Evolutionary conservation across 176 grass and related monocot species (phyloP).

Genomic region (Cymbopogon citratus): DNA sequence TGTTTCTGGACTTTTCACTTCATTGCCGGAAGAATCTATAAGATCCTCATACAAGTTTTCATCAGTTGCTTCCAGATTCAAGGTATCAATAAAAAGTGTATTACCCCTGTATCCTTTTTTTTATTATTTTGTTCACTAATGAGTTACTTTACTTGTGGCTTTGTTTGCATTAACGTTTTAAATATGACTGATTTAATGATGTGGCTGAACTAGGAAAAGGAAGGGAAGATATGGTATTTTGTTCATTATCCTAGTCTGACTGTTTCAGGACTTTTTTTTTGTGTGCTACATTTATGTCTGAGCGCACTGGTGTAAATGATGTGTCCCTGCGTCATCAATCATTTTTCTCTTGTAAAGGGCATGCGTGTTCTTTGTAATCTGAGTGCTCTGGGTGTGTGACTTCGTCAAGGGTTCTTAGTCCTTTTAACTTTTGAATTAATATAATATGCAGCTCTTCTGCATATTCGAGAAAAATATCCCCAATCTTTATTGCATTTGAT

Average conservation of each 20-base stretch:
- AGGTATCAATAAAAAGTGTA: conserved; percentile 43
- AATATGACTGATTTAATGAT: not conserved
- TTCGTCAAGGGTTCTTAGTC: not conserved
- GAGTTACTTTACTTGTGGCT: not conserved
- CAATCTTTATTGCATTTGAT: not conserved
- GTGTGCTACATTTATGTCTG: not conserved
- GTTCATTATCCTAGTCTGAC: not conserved
- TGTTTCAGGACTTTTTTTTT: not conserved
- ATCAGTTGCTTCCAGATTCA: conserved; percentile 96
- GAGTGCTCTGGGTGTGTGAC: not conserved
- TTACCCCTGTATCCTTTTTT: conserved; percentile 1
- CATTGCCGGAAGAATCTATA: conserved; percentile 79
- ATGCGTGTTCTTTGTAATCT: not conserved
- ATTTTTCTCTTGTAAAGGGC: not conserved
- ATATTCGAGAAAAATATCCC: not conserved
- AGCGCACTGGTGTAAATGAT: not conserved
- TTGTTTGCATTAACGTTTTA: not conserved
- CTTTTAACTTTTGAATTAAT: not conserved
- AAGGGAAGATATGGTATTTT: not conserved
- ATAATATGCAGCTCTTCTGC: not conserved
- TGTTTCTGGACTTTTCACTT: conserved; percentile 84
- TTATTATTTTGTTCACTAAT: not conserved
- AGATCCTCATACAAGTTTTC: conserved; percentile 99
- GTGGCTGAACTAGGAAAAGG: not conserved
- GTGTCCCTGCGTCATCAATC: not conserved